These are phyloP conservation scores for Candolleomyces efflorescens DNA, from an alignment of 768 basidiomycete species.

Conservation along the genomic window DNA sequence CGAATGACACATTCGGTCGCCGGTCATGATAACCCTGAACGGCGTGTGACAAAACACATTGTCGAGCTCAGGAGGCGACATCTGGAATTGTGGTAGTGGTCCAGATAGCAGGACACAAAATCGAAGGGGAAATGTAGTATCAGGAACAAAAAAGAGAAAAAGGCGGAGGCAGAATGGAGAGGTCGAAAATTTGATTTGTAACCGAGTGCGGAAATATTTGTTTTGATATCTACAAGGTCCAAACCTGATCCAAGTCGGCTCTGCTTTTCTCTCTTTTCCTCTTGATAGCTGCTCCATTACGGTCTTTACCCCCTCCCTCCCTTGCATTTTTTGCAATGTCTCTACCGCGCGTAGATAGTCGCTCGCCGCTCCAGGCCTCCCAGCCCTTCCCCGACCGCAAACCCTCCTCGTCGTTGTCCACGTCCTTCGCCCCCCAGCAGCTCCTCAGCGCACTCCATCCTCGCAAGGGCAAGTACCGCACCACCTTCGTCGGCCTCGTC, in stretches of 20 bases:
- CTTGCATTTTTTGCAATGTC: conserved; percentile 22
- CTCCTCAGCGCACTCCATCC: conserved; percentile 32
- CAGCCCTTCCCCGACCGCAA: conserved; percentile 16
- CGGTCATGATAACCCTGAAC: no score
- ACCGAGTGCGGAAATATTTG: not conserved
- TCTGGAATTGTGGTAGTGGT: no score
- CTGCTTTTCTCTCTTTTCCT: not conserved
- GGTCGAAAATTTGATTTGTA: not conserved
- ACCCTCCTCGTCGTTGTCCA: conserved; percentile 13
- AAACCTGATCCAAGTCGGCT: not conserved
- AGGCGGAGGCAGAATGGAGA: not conserved
- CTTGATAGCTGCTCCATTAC: not conserved
- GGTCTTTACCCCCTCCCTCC: conserved; percentile 1
- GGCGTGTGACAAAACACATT: no score
- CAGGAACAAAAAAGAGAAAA: not conserved
- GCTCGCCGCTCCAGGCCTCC: conserved; percentile 31
- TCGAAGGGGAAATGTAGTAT: not conserved
- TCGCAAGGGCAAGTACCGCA: conserved; percentile 47
- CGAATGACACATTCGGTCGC: no score
- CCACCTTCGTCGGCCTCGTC: conserved; percentile 51
- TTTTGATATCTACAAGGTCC: conserved; percentile 11
- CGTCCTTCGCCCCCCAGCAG: conserved; percentile 10
- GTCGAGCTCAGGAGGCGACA: no score
- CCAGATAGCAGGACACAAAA: not conserved
- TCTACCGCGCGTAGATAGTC: conserved; percentile 25